Evolutionary conservation across 2,329 filamentous ascomycete species (phyloP), one percentile per base, ranked within the genome.

Genomic region (Fusarium foetens): DNA sequence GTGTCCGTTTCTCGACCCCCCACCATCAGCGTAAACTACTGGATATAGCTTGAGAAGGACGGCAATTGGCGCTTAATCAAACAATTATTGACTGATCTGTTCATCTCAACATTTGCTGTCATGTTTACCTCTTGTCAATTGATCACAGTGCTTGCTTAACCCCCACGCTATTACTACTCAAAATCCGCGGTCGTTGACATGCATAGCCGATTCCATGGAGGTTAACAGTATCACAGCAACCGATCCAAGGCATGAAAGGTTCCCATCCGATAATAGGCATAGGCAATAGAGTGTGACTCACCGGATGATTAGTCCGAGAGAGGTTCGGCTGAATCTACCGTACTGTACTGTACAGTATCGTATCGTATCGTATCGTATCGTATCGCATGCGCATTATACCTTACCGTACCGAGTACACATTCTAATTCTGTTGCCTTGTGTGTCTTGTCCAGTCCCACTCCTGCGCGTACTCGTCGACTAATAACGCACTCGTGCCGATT

Each of bases 161-260:
- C 70, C 70, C 65, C 70, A 73, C 70, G 69, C 51, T 41, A 72
- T 72, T 72, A 49, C 42, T 66, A 46, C 49, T 63, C 63, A 48
- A 25, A 27, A 33, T 27, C 27, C 52, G 55, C 35, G 58, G 54
- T 39, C 29, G 49, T 60, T 55, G 19, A 39, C 41, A 12, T 54
- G 49, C 58, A 61, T 43, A 54, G 31, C 58, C 49, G 49, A 61
- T 54, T 29, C 51, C 33, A 27, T 52, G 23, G 23, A 52, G 17
- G 23, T 59, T 19, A 23, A 54, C 12, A 29, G 14, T 39, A 54
- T 54, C 46, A 57, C 39, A 48, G 53, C 23, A 45, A n/a, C 35
- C 36, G 17, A 19, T 27, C 38, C 29, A 48, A 36, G n/a, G 39
- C 27, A 35, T 36, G 45, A 31, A 29, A 49, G 45, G 27, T 1